Percentiles rank a stretch among this genome's conserved stretches.
Conservation (phyloP, 2,329 filamentous ascomycete species). For the Ophiobolus disseminans region DNA sequence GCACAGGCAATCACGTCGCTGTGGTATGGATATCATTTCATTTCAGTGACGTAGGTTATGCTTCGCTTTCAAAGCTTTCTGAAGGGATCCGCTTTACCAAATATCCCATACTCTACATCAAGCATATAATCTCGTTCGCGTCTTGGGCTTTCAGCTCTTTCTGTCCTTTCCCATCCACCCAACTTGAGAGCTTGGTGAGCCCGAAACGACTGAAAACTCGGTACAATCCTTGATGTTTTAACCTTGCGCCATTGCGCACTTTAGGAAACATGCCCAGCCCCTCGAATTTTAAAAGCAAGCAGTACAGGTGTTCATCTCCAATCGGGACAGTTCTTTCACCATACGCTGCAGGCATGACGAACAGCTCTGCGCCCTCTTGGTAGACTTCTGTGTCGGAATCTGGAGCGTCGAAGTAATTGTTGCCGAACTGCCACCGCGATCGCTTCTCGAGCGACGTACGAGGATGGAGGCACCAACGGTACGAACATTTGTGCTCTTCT, state of each 20-base stretch:
- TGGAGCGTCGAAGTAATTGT: slow-evolving; percentile 6
- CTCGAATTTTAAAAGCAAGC: slow-evolving; percentile 8
- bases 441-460: background rate
- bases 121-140: background rate
- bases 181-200: background rate
- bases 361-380: slow-evolving; percentile 2
- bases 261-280: background rate
- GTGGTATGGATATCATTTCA: too few species aligned
- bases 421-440: background rate
- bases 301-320: background rate
- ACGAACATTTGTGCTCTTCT: too few species aligned
- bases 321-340: background rate
- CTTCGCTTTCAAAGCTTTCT: too few species aligned
- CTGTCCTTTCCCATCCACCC: background rate
- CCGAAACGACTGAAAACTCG: background rate
- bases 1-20: too few species aligned
- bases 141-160: background rate
- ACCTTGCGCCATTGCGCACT: background rate
- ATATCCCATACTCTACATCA: too few species aligned
- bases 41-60: too few species aligned
- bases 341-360: slow-evolving; percentile 14
- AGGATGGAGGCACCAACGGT: background rate
- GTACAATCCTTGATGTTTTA: too few species aligned
- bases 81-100: too few species aligned
- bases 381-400: slow-evolving; percentile 10